Conservation (phyloP, 1,139 yeast species). For the Protomyces lactucae-debilis region DNA sequence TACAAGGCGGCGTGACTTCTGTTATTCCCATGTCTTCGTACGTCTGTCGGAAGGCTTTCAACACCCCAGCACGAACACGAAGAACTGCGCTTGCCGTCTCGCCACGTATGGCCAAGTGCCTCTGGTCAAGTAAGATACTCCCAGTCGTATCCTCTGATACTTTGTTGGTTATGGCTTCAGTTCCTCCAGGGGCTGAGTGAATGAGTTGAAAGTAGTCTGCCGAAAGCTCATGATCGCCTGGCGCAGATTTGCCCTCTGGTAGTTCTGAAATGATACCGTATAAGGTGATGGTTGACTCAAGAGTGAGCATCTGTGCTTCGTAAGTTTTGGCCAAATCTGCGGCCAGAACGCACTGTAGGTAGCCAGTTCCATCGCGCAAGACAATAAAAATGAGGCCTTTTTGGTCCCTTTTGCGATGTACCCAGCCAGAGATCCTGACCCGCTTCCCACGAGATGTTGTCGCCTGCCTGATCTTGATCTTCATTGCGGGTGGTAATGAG, state of each 20-base stretch:
- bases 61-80: slow-evolving; percentile 84
- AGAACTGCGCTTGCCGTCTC: slow-evolving; percentile 90
- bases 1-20: slow-evolving; percentile 98
- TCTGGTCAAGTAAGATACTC: slow-evolving; percentile 87
- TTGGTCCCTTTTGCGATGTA: slow-evolving; percentile 88
- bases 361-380: slow-evolving; percentile 93
- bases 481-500: slow-evolving; percentile 63
- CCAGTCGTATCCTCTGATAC: slow-evolving; percentile 70
- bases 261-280: slow-evolving; percentile 76
- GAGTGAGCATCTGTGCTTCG: slow-evolving; percentile 74
- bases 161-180: slow-evolving; percentile 89
- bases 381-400: slow-evolving; percentile 89
- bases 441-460: slow-evolving; percentile 55
- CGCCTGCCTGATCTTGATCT: slow-evolving; percentile 58
- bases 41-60: slow-evolving; percentile 69
- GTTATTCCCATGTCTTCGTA: slow-evolving; percentile 67
- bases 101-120: slow-evolving; percentile 93
- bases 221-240: slow-evolving; percentile 91
- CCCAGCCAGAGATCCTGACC: slow-evolving; percentile 85
- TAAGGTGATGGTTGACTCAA: slow-evolving; percentile 76
- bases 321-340: slow-evolving; percentile 92
- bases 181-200: slow-evolving; percentile 95
- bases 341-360: slow-evolving; percentile 73
- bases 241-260: slow-evolving; percentile 96
- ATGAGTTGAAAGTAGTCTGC: slow-evolving; percentile 85